phyloP scores from a whole-genome alignment of 2,329 filamentous ascomycete genomes.

The Cladorrhinum sp. region DNA sequence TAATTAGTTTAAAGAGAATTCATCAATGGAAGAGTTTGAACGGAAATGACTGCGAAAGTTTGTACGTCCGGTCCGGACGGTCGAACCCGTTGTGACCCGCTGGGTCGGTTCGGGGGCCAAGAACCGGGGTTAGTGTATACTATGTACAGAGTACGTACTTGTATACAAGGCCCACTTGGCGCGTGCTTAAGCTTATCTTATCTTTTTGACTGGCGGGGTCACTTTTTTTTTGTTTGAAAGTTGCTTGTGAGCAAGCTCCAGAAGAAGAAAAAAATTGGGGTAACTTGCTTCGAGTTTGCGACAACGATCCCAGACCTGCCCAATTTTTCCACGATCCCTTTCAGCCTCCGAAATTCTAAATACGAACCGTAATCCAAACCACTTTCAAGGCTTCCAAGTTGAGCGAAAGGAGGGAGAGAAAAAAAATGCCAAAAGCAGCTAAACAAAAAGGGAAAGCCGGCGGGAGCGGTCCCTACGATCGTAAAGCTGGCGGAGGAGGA shows the following conservation, averaged over 20 bases:
- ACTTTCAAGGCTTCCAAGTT: too few species aligned
- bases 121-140: not conserved
- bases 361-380: not conserved
- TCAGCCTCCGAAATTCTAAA: too few species aligned
- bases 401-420: not conserved
- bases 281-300: not conserved
- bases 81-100: not conserved
- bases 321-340: too few species aligned
- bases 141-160: too few species aligned
- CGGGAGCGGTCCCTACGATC: conserved; percentile 36
- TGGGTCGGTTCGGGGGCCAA: not conserved
- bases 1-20: too few species aligned
- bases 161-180: too few species aligned
- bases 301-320: not conserved
- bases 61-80: not conserved
- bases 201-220: conserved; percentile 23
- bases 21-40: too few species aligned
- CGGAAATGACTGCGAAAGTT: too few species aligned
- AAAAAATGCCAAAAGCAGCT: conserved; percentile 42
- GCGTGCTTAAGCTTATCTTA: conserved; percentile 23
- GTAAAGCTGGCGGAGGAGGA: conserved; percentile 11
- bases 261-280: conserved; percentile 18
- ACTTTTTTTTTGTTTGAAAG: conserved; percentile 24
- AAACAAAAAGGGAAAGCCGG: conserved; percentile 36
- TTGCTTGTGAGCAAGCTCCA: conserved; percentile 17